These are phyloP conservation scores for Inosperma sp. DNA, from an alignment of 768 basidiomycete genomes.

Conservation along the genomic window DNA sequence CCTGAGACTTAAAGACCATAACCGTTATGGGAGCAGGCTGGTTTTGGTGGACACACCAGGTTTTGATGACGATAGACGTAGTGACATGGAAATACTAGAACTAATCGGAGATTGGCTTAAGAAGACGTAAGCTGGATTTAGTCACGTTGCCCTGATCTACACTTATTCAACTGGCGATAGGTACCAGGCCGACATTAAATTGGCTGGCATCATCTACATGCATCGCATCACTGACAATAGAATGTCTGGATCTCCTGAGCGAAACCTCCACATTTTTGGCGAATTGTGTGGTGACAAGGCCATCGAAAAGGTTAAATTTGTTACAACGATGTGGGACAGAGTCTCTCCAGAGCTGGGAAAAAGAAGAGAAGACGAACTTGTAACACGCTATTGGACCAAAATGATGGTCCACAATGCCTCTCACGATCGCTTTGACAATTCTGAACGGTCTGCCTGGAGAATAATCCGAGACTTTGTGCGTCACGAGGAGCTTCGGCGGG, in stretches of 20 bases:
- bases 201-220: constrained; percentile 13
- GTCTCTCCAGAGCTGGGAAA: constrained; percentile 2
- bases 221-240: constrained; percentile 15
- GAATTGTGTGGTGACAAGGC: constrained; percentile 16
- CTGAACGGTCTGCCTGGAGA: constrained; percentile 13
- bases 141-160: background rate
- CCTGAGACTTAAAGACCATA: constrained; percentile 1
- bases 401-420: constrained; percentile 9
- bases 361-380: constrained; percentile 25
- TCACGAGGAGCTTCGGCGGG: background rate
- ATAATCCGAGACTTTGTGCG: constrained; percentile 15
- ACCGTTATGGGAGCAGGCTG: background rate
- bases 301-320: constrained; percentile 10
- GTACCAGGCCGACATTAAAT: background rate
- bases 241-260: constrained; percentile 8
- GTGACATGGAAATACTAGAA: constrained; percentile 13
- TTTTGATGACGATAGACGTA: constrained; percentile 13
- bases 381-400: constrained; percentile 13
- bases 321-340: constrained; percentile 18
- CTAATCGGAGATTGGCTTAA: constrained; percentile 15
- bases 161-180: too few species aligned
- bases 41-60: constrained; percentile 19
- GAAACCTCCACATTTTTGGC: constrained; percentile 13
- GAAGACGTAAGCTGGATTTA: constrained; percentile 8
- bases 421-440: constrained; percentile 15